Evolutionary conservation across 352 stramenopile genomes (phyloP).

Genomic region (Phytophthora chlamydospora): DNA sequence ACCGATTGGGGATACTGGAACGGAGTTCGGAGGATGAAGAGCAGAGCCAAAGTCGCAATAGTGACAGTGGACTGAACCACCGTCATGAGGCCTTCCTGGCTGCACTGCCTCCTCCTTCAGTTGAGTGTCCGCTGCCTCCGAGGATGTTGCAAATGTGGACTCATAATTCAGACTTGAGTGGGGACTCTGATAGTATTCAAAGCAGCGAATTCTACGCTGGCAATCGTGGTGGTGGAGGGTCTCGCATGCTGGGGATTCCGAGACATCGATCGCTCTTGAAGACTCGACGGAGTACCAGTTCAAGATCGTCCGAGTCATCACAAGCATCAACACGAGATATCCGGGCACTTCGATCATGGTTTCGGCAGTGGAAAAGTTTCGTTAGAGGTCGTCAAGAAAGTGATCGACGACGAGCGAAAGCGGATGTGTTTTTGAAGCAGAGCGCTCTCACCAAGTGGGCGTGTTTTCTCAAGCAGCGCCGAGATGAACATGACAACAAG

Average conservation of each 20-base stretch:
- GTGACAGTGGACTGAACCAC: slow-evolving; percentile 4
- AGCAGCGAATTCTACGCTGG: slow-evolving; percentile 6
- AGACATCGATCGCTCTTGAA: slow-evolving; percentile 5
- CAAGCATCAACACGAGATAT: background rate
- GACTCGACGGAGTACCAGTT: slow-evolving; percentile 8
- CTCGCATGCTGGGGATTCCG: slow-evolving; percentile 1
- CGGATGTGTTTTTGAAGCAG: slow-evolving; percentile 30
- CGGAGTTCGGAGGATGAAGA: slow-evolving; percentile 32
- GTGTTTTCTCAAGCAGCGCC: slow-evolving; percentile 8
- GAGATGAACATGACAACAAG: slow-evolving; percentile 23
- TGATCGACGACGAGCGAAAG: slow-evolving; percentile 14
- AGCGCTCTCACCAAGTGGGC: slow-evolving; percentile 23
- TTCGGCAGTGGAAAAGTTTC: slow-evolving; percentile 42
- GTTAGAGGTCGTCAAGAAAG: slow-evolving; percentile 21
- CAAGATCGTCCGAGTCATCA: background rate
- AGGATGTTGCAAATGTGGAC: slow-evolving; percentile 1
- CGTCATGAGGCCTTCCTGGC: slow-evolving; percentile 29
- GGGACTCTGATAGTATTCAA: slow-evolving; percentile 4
- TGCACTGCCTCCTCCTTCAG: slow-evolving; percentile 29
- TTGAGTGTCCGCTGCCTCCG: slow-evolving; percentile 3
- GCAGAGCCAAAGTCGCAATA: slow-evolving; percentile 16
- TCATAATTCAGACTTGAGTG: slow-evolving; percentile 11
- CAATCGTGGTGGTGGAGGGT: background rate
- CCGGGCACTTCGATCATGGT: slow-evolving; percentile 23
- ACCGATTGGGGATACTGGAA: slow-evolving; percentile 53